phyloP scores from a whole-genome alignment of 345 rosid species.

The Camelina neglecta region DNA sequence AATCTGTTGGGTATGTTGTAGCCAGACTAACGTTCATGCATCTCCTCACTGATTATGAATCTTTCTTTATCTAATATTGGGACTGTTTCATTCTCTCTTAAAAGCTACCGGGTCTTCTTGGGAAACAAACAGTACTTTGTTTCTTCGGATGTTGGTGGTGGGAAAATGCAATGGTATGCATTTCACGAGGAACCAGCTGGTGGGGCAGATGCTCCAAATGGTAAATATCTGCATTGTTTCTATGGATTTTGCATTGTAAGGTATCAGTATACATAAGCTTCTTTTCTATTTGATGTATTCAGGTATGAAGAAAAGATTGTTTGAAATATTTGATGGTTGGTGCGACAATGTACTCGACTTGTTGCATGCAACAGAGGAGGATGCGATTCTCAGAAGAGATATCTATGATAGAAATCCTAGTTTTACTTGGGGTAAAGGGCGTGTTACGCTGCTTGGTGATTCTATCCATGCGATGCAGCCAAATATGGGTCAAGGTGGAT shows the following conservation, averaged over 20 bases:
- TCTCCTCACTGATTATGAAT: slow-evolving; percentile 22
- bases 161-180: slow-evolving; percentile 99
- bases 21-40: slow-evolving; percentile 14
- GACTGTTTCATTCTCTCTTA: slow-evolving; percentile 37
- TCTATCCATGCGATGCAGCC: slow-evolving; percentile 98
- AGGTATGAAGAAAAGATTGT: slow-evolving; percentile 84
- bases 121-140: slow-evolving; percentile 98
- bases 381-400: slow-evolving; percentile 82
- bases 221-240: slow-evolving; percentile 44
- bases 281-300: slow-evolving; percentile 25
- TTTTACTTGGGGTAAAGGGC: slow-evolving; percentile 88
- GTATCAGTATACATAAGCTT: slow-evolving; percentile 2
- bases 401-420: slow-evolving; percentile 78
- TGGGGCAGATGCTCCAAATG: slow-evolving; percentile 67
- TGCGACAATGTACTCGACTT: slow-evolving; percentile 88
- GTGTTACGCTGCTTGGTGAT: slow-evolving; percentile 92
- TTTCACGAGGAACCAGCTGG: slow-evolving; percentile 85
- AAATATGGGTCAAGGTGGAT: slow-evolving; percentile 95
- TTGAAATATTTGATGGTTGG: slow-evolving; percentile 89
- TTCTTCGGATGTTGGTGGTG: slow-evolving; percentile 94
- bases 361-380: slow-evolving; percentile 76
- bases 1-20: slow-evolving; percentile 73
- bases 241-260: slow-evolving; percentile 24
- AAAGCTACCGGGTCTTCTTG: slow-evolving; percentile 84
- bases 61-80: slow-evolving; percentile 22